Conservation (phyloP, 2,329 filamentous ascomycete genomes). For the Sporothrix luriei region DNA sequence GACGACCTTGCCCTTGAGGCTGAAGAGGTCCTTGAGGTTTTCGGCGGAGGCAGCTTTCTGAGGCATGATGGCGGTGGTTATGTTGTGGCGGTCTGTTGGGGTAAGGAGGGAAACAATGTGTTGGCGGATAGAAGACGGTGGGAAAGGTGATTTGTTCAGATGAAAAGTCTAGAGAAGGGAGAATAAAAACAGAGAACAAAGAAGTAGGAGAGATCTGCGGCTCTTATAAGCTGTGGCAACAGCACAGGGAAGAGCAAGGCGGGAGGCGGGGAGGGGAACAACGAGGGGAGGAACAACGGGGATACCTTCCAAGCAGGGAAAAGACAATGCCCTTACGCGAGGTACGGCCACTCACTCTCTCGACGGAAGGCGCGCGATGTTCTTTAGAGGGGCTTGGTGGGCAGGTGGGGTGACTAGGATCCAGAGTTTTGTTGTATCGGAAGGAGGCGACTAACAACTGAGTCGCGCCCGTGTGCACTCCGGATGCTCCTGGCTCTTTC, state of each 20-base stretch:
- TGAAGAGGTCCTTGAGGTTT: slow-evolving; percentile 67
- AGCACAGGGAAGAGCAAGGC: slow-evolving; percentile 13
- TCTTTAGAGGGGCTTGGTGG: not conserved
- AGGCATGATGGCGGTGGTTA: slow-evolving; percentile 50
- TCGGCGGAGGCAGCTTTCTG: slow-evolving; percentile 59
- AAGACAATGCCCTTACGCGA: slow-evolving; percentile 15
- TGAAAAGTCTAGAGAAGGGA: not conserved
- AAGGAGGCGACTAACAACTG: slow-evolving; percentile 5
- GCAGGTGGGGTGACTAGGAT: slow-evolving; percentile 18
- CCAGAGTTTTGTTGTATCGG: not conserved
- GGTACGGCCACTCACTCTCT: not conserved
- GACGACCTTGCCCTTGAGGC: slow-evolving; percentile 71
- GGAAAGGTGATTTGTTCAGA: not conserved
- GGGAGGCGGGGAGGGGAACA: too few species aligned
- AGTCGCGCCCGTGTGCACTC: not conserved
- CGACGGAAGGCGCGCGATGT: slow-evolving; percentile 16
- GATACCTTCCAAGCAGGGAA: slow-evolving; percentile 19
- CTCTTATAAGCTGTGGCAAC: slow-evolving; percentile 8
- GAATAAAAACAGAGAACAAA: not conserved
- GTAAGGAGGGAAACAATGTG: not conserved
- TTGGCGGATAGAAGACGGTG: not conserved
- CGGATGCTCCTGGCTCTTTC: not conserved
- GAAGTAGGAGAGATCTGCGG: slow-evolving; percentile 8
- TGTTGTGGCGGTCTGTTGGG: not conserved
- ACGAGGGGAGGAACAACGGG: not conserved